Percentiles rank a stretch among this genome's conserved stretches.
Conservation (phyloP, 1,284 basidiomycete genomes). For the Amylostereum chailletii region DNA sequence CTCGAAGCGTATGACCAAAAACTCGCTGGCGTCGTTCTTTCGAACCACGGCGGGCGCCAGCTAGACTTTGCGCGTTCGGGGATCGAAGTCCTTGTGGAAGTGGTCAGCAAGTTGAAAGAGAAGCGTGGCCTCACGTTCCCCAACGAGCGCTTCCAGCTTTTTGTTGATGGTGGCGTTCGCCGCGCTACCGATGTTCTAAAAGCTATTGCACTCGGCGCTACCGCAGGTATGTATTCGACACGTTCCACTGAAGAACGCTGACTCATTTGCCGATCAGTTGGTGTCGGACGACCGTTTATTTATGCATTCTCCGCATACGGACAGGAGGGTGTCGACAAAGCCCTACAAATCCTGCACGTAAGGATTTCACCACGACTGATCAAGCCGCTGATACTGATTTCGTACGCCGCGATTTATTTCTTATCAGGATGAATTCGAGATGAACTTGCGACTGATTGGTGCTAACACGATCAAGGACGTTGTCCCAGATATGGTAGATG, state of each 20-base stretch:
- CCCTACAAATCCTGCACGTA: slow-evolving; percentile 72
- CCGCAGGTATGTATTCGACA: slow-evolving; percentile 47
- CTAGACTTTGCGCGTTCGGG: slow-evolving; percentile 89
- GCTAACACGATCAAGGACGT: slow-evolving; percentile 74
- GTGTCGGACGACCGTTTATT: slow-evolving; percentile 77
- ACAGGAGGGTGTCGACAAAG: slow-evolving; percentile 70
- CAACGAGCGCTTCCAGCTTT: slow-evolving; percentile 74
- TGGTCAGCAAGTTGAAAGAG: slow-evolving; percentile 67
- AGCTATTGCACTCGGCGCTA: slow-evolving; percentile 87
- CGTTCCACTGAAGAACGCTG: neutral
- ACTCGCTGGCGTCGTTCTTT: slow-evolving; percentile 78
- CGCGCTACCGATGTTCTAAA: slow-evolving; percentile 90
- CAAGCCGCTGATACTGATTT: slow-evolving; percentile 10
- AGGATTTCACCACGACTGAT: slow-evolving; percentile 10
- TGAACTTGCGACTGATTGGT: slow-evolving; percentile 86
- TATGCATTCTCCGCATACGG: slow-evolving; percentile 91
- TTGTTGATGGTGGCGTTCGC: slow-evolving; percentile 89
- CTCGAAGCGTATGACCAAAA: slow-evolving; percentile 82
- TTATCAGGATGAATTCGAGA: slow-evolving; percentile 84
- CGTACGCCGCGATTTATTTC: slow-evolving; percentile 1
- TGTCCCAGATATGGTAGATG: slow-evolving; percentile 84
- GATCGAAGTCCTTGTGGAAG: slow-evolving; percentile 85
- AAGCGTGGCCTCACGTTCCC: slow-evolving; percentile 45
- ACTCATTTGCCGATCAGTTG: slow-evolving; percentile 33
- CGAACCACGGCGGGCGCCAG: slow-evolving; percentile 90